Evolutionary conservation across 176 grass and related monocot genomes (phyloP), one percentile per base, ranked within the genome.

Genomic region (Coix lacrymajobi): DNA sequence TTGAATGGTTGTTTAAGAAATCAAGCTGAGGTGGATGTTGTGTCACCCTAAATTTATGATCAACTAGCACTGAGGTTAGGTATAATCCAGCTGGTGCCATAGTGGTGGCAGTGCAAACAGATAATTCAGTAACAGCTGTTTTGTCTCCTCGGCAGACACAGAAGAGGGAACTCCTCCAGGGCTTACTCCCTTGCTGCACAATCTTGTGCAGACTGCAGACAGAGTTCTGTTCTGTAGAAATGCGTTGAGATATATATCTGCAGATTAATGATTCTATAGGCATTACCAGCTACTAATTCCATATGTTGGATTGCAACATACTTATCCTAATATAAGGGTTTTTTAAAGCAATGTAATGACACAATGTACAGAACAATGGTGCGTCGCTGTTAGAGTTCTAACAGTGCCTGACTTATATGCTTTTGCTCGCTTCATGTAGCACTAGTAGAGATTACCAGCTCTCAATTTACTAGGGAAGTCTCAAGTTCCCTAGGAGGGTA

Each of bases 361-460:
- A 14, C 13, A 77, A 69, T 49, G 7, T 65, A 37, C 66, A 65
- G 16, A 64, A 80, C 32, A 54, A 54, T 80, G 68, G 65, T 40
- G 22, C 56, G 17, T 31, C 54, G 62, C 24, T 40, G 11, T 62
- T 62, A 32, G 26, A 81, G 62, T 54, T 38, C 2, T 74, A 38
- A 8, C 11, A 88, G 14, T 60, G 52, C 36, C 26, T 28, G 3
- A 14, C 62, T 43, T 26, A 8, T 75, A 48, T 38, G 7, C 51
- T 66, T 73, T 81, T 31, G 31, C 43, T 79, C 73, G 54, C 22
- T 84, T 83, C 25, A 34, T 76, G 41, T 26, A 45, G 8, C 66
- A 46, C 7, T 66, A 84, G 11, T 56, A 39, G 57, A 88, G 44
- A 26, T 19, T 73, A 34, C 6, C 11, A 75, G 11, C 45, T 66